Evolutionary conservation across 495 filamentous ascomycete genomes (phyloP).

Genomic region (Tuber borchii): DNA sequence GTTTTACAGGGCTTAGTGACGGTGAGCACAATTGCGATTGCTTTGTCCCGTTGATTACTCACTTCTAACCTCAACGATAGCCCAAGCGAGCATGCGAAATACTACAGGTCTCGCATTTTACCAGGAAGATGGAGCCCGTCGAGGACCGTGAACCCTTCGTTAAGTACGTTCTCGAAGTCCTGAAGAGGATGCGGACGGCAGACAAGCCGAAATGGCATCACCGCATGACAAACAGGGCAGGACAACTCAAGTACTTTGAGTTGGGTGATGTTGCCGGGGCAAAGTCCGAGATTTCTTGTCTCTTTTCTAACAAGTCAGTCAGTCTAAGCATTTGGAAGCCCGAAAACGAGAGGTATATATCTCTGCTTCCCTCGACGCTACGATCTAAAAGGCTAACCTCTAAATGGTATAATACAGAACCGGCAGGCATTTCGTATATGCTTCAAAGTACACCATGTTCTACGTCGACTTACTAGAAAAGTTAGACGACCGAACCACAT

Average conservation of each 20-base stretch:
- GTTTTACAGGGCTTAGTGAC: conserved; percentile 12
- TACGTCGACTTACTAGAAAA: conserved; percentile 67
- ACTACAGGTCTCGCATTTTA: conserved; percentile 45
- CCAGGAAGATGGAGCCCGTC: conserved; percentile 41
- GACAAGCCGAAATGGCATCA: conserved; percentile 98
- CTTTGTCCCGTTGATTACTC: neutral
- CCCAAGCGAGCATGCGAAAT: conserved; percentile 51
- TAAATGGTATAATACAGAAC: conserved; percentile 35
- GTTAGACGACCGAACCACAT: conserved; percentile 66
- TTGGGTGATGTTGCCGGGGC: conserved; percentile 31
- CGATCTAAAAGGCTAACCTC: neutral
- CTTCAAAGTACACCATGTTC: conserved; percentile 77
- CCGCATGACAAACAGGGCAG: conserved; percentile 73
- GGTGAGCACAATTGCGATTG: neutral
- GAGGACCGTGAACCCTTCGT: conserved; percentile 63
- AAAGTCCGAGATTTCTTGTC: conserved; percentile 32
- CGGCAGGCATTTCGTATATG: conserved; percentile 91
- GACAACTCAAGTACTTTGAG: conserved; percentile 63
- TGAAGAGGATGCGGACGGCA: conserved; percentile 68
- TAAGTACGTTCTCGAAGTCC: conserved; percentile 61
- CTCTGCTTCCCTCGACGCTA: neutral
- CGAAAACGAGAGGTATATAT: conserved; percentile 64
- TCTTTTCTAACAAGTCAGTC: conserved; percentile 37
- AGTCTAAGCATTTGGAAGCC: conserved; percentile 72
- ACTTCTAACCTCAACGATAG: neutral